A percentile compares a stretch with the other conserved stretches of the same genome.
Evolutionary conservation across 805 yeast species (phyloP).

Genomic region (Lipomyces japonicus): DNA sequence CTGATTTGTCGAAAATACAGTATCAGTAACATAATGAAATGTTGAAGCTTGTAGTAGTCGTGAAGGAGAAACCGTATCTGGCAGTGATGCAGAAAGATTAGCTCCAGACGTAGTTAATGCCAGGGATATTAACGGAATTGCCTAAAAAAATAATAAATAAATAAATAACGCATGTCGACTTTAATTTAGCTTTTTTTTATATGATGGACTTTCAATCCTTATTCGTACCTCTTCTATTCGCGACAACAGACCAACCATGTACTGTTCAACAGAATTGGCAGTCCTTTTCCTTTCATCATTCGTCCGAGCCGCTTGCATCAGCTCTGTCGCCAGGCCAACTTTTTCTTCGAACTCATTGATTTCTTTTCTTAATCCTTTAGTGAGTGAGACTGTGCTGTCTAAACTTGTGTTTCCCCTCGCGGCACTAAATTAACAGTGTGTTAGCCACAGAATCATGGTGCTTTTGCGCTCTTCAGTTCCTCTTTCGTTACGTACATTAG

Average conservation of each 20-base stretch:
- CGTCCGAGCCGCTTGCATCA: slow-evolving; percentile 30
- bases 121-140: slow-evolving; percentile 63
- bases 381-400: slow-evolving; percentile 52
- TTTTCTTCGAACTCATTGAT: slow-evolving; percentile 55
- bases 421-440: slow-evolving; percentile 33
- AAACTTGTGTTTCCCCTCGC: slow-evolving; percentile 60
- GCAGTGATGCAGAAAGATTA: slow-evolving; percentile 48
- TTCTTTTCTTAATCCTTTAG: slow-evolving; percentile 53
- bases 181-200: no score
- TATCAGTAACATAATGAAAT: slow-evolving; percentile 43
- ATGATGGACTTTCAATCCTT: no score
- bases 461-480: neutral
- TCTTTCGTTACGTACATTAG: slow-evolving; percentile 39
- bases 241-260: slow-evolving; percentile 47
- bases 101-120: slow-evolving; percentile 69
- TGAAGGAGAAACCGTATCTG: slow-evolving; percentile 59
- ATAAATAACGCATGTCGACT: neutral
- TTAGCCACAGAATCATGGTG: neutral
- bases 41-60: slow-evolving; percentile 60
- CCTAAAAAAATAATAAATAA: slow-evolving; percentile 19
- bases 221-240: slow-evolving; percentile 60
- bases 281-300: slow-evolving; percentile 37
- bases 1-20: slow-evolving; percentile 24
- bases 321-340: slow-evolving; percentile 43
- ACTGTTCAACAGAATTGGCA: slow-evolving; percentile 46